Base-by-base conservation (phyloP, 768 basidiomycete genomes). In the Scleroderma bovista region DNA sequence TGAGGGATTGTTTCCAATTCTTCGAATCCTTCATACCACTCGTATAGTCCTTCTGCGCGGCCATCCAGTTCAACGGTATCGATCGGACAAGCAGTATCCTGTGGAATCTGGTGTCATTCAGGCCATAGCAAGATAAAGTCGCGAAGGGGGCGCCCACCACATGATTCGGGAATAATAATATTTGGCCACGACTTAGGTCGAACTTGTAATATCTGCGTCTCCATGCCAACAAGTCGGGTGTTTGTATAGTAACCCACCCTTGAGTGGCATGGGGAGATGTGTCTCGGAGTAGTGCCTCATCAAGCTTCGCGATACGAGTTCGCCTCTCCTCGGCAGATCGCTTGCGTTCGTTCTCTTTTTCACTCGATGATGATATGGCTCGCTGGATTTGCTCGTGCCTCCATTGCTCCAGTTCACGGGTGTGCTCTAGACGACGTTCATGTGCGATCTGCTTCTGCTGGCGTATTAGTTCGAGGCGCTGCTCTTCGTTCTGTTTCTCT, bases 21-120 rank as follows among this genome's bases (percentile, higher is more conserved):
- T 50, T 86, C 84, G 50, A 79, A 83, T 6, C 84, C 84, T 48
- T 86, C 79, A 48, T 77, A 71, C 78, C 81, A 83, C 56, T 86
- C 84, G 50, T 72, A 72, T 46, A 84, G 54, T 9, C 66, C 75
- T 40, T 63, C 66, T 15, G 83, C 59, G 9, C 70, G 66, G 9
- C 75, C 76, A 5, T 73, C 69, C 37, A 86, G 62, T 33, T 74
- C 63, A n/a, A 81, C 46, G 39, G 73, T 47, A 24, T 69, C 65
- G 2, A 69, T 24, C 2, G 66, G 54, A 24, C 50, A 55, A 0
- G 51, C 50, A 3, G 59, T 59, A 24, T 71, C 72, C 72, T 71
- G 44, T 15, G 17, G 19, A 6, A 34, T 44, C 17, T n/a, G 17
- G 41, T 34, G 46, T 36, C 33, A n/a, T 48, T 31, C 26, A 22